A percentile compares a stretch with the other conserved stretches of the same genome.
These are phyloP conservation scores for Ustilago loliicola DNA, from an alignment of 1,284 basidiomycete species.

Conservation along the genomic window DNA sequence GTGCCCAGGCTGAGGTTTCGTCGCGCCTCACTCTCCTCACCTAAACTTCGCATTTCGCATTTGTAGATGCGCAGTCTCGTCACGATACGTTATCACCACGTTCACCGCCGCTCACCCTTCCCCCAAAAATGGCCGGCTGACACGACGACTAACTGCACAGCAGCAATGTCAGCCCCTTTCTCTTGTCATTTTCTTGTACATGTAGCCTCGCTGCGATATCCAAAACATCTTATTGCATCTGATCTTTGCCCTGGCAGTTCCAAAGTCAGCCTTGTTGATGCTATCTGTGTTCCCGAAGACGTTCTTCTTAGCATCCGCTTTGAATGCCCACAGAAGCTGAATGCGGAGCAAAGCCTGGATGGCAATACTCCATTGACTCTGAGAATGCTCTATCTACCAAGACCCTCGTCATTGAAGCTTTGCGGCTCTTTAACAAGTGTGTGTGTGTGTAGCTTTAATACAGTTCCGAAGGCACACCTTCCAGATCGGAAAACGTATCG, in stretches of 20 bases:
- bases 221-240: conserved; percentile 15
- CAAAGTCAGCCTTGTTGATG: neutral
- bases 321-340: too few species aligned
- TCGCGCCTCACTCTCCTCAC: conserved; percentile 85
- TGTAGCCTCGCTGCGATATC: conserved; percentile 52
- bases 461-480: neutral
- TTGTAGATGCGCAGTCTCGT: neutral
- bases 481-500: neutral
- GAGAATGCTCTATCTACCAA: too few species aligned
- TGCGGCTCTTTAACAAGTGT: neutral
- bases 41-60: conserved; percentile 35
- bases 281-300: neutral
- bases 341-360: too few species aligned
- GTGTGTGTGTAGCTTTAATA: neutral
- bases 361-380: too few species aligned
- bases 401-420: too few species aligned
- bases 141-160: neutral
- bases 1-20: conserved; percentile 93
- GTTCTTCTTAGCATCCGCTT: neutral
- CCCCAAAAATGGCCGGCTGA: conserved; percentile 16
- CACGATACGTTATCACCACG: neutral
- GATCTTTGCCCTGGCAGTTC: neutral
- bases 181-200: conserved; percentile 31
- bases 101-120: neutral
- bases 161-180: neutral